Conservation (phyloP, 306 rosid species). For the Medicago ruthenica region DNA sequence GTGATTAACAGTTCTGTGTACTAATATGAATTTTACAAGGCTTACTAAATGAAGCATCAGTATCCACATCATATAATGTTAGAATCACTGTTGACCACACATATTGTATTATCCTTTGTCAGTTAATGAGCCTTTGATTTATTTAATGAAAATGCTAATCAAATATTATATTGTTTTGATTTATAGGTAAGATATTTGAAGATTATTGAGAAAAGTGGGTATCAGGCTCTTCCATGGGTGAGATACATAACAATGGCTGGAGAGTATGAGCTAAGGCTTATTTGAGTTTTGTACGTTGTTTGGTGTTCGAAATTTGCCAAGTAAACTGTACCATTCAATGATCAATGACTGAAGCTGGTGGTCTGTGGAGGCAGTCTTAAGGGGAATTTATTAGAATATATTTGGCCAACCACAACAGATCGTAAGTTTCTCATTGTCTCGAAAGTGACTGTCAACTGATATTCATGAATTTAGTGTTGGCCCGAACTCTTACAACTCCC, state of each 20-base stretch:
- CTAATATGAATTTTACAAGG: no score
- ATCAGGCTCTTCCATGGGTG: slow-evolving; percentile 99
- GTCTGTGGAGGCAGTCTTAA: slow-evolving; percentile 41
- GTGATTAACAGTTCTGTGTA: slow-evolving; percentile 22
- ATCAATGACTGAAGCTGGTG: slow-evolving; percentile 41
- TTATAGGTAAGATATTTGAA: slow-evolving; percentile 95
- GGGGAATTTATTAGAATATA: slow-evolving; percentile 35
- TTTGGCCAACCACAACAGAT: slow-evolving; percentile 47
- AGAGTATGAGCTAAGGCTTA: slow-evolving; percentile 93
- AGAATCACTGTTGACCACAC: neutral
- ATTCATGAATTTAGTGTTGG: slow-evolving; percentile 41
- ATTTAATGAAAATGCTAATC: slow-evolving; percentile 21
- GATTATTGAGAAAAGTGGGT: slow-evolving; percentile 99
- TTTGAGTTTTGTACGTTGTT: slow-evolving; percentile 53
- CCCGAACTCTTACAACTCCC: slow-evolving; percentile 25
- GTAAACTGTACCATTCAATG: slow-evolving; percentile 39
- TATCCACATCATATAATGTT: no score
- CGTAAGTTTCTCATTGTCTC: slow-evolving; percentile 51
- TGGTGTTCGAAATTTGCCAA: slow-evolving; percentile 40
- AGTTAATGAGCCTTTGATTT: slow-evolving; percentile 13
- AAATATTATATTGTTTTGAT: slow-evolving; percentile 37
- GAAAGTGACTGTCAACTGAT: slow-evolving; percentile 35
- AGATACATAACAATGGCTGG: slow-evolving; percentile 99
- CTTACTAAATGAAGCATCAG: no score
- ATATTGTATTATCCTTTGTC: neutral